phyloP scores from a whole-genome alignment of 805 yeast species.

The Torulaspora delbrueckii region DNA sequence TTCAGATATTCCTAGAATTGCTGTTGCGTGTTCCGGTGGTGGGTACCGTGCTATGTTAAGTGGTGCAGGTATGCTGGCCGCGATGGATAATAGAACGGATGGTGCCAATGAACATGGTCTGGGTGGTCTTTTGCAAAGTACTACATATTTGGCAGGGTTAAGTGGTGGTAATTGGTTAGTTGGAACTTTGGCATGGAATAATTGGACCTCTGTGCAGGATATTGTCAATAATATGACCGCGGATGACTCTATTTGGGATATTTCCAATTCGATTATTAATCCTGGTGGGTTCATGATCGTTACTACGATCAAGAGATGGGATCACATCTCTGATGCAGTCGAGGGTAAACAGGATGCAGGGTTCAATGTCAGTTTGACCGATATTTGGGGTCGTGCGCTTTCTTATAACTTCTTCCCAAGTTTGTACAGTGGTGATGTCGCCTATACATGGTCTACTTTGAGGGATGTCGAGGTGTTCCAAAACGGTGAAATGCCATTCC shows the following conservation, averaged over 20 bases:
- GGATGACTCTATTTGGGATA: conserved; percentile 58
- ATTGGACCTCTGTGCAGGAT: conserved; percentile 66
- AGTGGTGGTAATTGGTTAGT: conserved; percentile 87
- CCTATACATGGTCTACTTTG: conserved; percentile 54
- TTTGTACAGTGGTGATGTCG: conserved; percentile 57
- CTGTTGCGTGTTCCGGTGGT: conserved; percentile 73
- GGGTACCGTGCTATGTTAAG: conserved; percentile 84
- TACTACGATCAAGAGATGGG: conserved; percentile 50
- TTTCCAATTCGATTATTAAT: conserved; percentile 54
- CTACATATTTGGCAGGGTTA: conserved; percentile 70
- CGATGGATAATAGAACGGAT: conserved; percentile 67
- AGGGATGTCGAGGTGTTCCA: conserved; percentile 58
- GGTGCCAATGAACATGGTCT: conserved; percentile 52
- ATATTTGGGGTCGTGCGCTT: conserved; percentile 74
- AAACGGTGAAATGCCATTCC: conserved; percentile 67
- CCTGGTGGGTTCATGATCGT: conserved; percentile 63
- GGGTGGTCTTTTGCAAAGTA: conserved; percentile 68
- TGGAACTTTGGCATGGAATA: conserved; percentile 63
- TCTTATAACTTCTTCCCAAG: conserved; percentile 69
- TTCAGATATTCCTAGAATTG: conserved; percentile 40
- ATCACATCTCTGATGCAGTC: conserved; percentile 50
- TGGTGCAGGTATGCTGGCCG: conserved; percentile 82
- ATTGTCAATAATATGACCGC: conserved; percentile 39
- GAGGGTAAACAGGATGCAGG: conserved; percentile 59
- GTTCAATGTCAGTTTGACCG: conserved; percentile 60